Percentiles rank a stretch among this genome's conserved stretches.
Evolutionary conservation across 495 filamentous ascomycete genomes (phyloP).

Genomic region (Pseudotulostoma volvatum): DNA sequence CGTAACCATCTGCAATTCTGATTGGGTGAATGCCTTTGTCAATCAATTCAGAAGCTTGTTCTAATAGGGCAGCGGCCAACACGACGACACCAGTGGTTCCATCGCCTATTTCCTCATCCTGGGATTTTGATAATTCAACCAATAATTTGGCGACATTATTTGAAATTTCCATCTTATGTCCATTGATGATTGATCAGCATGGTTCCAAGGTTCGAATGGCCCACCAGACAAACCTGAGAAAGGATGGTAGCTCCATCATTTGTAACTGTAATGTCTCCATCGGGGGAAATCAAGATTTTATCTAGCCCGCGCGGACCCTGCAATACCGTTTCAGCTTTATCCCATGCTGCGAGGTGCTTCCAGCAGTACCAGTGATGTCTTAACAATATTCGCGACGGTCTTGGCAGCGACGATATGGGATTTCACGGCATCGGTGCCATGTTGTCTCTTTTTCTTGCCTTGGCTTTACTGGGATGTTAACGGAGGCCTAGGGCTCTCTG

Average conservation of each 20-base stretch:
- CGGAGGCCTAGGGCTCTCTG: not conserved
- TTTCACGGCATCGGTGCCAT: conserved; percentile 93
- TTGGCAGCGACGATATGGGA: conserved; percentile 91
- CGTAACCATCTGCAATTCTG: conserved; percentile 93
- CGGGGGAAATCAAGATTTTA: conserved; percentile 97
- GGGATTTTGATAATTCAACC: conserved; percentile 96
- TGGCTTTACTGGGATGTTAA: conserved; percentile 40
- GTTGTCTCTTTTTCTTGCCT: conserved; percentile 93
- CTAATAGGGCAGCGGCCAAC: conserved; percentile 81
- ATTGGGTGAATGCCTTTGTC: conserved; percentile 99
- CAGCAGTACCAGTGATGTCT: conserved; percentile 60
- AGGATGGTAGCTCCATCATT: conserved; percentile 98
- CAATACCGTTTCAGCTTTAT: conserved; percentile 10
- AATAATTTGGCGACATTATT: conserved; percentile 96
- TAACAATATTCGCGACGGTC: conserved; percentile 93
- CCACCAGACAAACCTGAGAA: conserved; percentile 46
- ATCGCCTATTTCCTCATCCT: conserved; percentile 98
- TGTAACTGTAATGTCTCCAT: conserved; percentile 97
- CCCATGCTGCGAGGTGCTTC: not conserved
- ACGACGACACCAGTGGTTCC: conserved; percentile 98
- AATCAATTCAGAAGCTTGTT: conserved; percentile 96
- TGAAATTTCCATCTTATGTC: conserved; percentile 95
- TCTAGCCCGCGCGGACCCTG: conserved; percentile 89
- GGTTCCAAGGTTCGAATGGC: too few relatives aligned
- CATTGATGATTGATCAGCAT: too few relatives aligned